These are phyloP conservation scores for Crataegus laevigata DNA, from an alignment of 306 rosid species.

Conservation along the genomic window DNA sequence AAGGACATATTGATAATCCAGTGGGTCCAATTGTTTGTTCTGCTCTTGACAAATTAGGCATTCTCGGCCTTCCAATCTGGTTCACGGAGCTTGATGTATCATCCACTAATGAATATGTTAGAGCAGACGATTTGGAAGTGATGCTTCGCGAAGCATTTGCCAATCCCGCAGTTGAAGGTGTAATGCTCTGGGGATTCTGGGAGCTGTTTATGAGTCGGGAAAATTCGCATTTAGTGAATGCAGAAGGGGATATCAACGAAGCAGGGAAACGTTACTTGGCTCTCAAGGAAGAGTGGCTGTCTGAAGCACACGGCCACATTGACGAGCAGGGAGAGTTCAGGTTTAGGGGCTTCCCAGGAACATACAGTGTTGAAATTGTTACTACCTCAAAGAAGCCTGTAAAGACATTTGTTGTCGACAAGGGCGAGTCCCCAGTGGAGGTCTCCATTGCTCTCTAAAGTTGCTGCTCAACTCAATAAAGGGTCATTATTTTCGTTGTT, in stretches of 20 bases:
- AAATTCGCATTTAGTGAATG: conserved; percentile 63
- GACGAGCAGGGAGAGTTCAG: conserved; percentile 48
- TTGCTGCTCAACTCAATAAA: neutral
- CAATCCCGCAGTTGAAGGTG: conserved; percentile 69
- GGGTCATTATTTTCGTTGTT: neutral
- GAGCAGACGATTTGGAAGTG: conserved; percentile 87
- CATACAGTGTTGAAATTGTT: conserved; percentile 51
- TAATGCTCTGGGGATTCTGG: conserved; percentile 95
- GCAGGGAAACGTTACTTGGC: conserved; percentile 63
- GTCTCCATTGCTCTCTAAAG: conserved; percentile 43
- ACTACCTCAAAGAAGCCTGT: conserved; percentile 31
- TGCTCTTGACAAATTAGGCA: conserved; percentile 63
- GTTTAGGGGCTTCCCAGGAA: conserved; percentile 80
- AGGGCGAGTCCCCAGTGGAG: conserved; percentile 53
- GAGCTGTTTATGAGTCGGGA: conserved; percentile 78
- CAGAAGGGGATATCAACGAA: conserved; percentile 81
- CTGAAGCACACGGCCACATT: conserved; percentile 47
- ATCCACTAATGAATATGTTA: conserved; percentile 55
- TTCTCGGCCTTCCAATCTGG: conserved; percentile 82
- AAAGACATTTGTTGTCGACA: conserved; percentile 74
- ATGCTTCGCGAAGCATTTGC: conserved; percentile 72
- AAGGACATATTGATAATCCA: conserved; percentile 84
- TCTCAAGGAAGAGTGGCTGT: conserved; percentile 77
- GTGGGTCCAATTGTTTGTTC: conserved; percentile 74
- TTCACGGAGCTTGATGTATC: conserved; percentile 83